Base-by-base conservation (phyloP, 768 basidiomycete genomes). In the Naganishia antarctica region DNA sequence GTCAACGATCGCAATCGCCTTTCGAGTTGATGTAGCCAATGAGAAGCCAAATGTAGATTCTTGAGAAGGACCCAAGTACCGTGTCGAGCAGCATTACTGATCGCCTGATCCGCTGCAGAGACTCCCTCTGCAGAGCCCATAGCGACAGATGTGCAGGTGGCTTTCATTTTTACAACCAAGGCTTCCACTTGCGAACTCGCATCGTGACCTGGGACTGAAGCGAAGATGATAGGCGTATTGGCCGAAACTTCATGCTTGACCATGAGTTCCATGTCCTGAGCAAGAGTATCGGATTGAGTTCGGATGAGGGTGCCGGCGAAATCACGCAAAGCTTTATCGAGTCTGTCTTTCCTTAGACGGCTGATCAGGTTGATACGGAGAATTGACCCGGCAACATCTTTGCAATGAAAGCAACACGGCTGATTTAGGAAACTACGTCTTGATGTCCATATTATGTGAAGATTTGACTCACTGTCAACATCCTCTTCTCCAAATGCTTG, bases 41-140 rank as follows among this genome's bases (percentile, higher is more conserved):
- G 86, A 16, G 94, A 89, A 0, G 94, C 91, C 46, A 99, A 84
- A 74, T 98, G 93, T 18, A 94, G 91, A 68, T 99, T 99, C 82
- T 98, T 98, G 67, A 97, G 84, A 28, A 99, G 82, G 1, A 99
- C 94, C 93, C 93, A 96, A 32, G 88, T 84, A 12, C 96, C 96
- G 78, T 90, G 89, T 12, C 94, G 85, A 26, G 92, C 89, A 43
- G 93, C 96, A 25, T 86, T 80, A 31, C 89, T 87, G 67, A 99
- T 96, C 2, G 94, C 93, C 79, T 96, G 93, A 72, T 99, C 94
- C 12, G 96, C 96, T 1, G 93, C 82, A 3, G 85, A 85, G 77
- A 91, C 94, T n/a, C 94, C 94, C 81, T 99, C 96, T 68, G 92
- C 88, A 1, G 94, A 96, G 25, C 96, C 96, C 92, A 99, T 96